Conservation (phyloP, 1,139 yeast species). For the Suzukiozyma palmioleophila region DNA sequence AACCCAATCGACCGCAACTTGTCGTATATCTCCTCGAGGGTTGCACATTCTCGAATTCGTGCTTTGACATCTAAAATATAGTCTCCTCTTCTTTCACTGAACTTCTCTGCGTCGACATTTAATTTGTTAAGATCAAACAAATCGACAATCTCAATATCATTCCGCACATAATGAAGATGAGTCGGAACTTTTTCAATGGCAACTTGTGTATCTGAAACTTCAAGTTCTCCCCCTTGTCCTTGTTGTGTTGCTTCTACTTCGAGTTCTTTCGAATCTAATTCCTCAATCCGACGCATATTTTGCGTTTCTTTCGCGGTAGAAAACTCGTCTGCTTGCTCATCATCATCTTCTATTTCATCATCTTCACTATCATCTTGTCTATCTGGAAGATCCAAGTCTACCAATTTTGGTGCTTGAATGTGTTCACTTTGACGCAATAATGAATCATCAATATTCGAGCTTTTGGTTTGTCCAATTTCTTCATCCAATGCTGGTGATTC, state of each 20-base stretch:
- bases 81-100: not conserved
- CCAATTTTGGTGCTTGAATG: constrained; percentile 1
- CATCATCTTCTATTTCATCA: constrained; percentile 9
- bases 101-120: not conserved
- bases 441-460: constrained; percentile 32
- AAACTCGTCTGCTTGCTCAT: not conserved
- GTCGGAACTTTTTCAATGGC: not conserved
- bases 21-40: constrained; percentile 11
- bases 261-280: not conserved
- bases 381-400: constrained; percentile 1
- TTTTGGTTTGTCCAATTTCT: constrained; percentile 36
- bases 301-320: constrained; percentile 3
- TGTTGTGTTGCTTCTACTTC: not conserved
- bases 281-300: not conserved
- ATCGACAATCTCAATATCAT: constrained; percentile 7
- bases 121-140: constrained; percentile 9
- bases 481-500: constrained; percentile 30
- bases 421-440: constrained; percentile 8
- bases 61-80: constrained; percentile 3
- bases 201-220: not conserved
- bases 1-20: constrained; percentile 21
- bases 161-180: constrained; percentile 1
- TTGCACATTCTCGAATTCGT: constrained; percentile 1
- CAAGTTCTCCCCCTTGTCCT: not conserved
- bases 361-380: constrained; percentile 5